Base-by-base conservation (phyloP, 768 basidiomycete genomes). In the Lactifluus hygrophoroides region DNA sequence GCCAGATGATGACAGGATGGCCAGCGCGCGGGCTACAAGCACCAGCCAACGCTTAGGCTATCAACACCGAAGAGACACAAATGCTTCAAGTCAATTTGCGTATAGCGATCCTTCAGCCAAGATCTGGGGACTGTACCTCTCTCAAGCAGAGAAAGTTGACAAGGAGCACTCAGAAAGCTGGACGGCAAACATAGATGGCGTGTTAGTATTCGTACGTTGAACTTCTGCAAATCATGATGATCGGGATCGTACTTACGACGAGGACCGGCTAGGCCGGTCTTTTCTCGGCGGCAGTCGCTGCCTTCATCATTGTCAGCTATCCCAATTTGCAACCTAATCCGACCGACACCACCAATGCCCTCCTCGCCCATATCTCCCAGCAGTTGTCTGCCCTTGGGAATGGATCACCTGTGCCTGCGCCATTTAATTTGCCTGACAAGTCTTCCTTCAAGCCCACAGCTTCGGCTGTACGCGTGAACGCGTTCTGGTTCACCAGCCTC, bases 401-500 rank as follows among this genome's bases (percentile, higher is more conserved):
- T 17, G 47, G 28, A 13, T 8, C 23, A 10, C 5, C 5, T 6
- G 11, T 47, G 23, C 11, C 47, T 9, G 6, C 4, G 5, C 44
- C 44, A 7, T 27, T 45, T 14, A 14, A 8, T 25, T 3, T 16
- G 6, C 14, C 21, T 6, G 16, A 23, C 11, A 4, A 25, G 5
- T 45, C 44, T 27, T 45, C 44, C 44, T 45, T 45, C 14, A 8
- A 7, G 27, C 44, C 44, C 11, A 14, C 44, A 5, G 21, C 44
- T 7, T 45, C 23, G 13, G 44, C 44, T 6, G 25, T 45, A 5
- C 44, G 44, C 21, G 23, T 45, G 23, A 55, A 55, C 23, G 19
- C n/a, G 16, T 16, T 55, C 19, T 55, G 54, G 54, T 34, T 55
- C 23, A 9, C n/a, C 23, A 55, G 54, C n/a, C 54, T 55, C 17